phyloP scores from a whole-genome alignment of 495 filamentous ascomycete species.

The Aspergillus carlsbadensis region DNA sequence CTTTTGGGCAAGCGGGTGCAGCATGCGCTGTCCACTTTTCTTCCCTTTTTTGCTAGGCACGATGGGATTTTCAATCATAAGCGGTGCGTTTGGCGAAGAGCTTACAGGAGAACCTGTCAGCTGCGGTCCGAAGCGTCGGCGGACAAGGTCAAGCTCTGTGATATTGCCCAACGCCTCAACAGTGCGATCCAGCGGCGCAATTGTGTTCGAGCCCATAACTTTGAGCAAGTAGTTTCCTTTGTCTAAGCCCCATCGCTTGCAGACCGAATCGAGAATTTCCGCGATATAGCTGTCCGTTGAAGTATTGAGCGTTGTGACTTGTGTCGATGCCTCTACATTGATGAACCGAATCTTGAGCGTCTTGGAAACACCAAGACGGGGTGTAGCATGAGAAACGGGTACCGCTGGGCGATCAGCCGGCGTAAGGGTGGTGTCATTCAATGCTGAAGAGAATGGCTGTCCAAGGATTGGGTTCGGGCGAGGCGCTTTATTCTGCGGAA shows the following conservation, averaged over 20 bases:
- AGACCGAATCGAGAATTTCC: conserved; percentile 88
- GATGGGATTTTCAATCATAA: conserved; percentile 52
- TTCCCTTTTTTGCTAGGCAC: conserved; percentile 62
- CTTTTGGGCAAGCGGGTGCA: conserved; percentile 78
- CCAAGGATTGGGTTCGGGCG: conserved; percentile 60
- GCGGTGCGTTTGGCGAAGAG: conserved; percentile 73
- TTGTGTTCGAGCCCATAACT: conserved; percentile 77
- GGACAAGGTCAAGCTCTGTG: conserved; percentile 80
- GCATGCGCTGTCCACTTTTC: conserved; percentile 57
- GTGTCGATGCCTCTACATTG: conserved; percentile 62
- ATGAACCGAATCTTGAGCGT: conserved; percentile 82
- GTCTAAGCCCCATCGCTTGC: conserved; percentile 84
- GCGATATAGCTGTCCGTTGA: conserved; percentile 93
- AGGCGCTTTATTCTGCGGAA: conserved; percentile 29
- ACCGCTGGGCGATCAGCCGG: conserved; percentile 63
- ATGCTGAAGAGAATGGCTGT: conserved; percentile 48
- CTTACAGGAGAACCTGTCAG: conserved; percentile 78
- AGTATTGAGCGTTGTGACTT: conserved; percentile 71
- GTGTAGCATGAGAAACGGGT: conserved; percentile 57
- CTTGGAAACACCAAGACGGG: conserved; percentile 76
- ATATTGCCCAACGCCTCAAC: conserved; percentile 85
- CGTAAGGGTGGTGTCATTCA: conserved; percentile 54
- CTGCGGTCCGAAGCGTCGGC: conserved; percentile 81
- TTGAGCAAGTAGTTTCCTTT: conserved; percentile 88
- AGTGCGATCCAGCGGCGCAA: conserved; percentile 81